A percentile compares a stretch with the other conserved stretches of the same genome.
Evolutionary conservation across 192 early-diverging fungal genomes (phyloP).

Genomic region (Coemansia sp.): DNA sequence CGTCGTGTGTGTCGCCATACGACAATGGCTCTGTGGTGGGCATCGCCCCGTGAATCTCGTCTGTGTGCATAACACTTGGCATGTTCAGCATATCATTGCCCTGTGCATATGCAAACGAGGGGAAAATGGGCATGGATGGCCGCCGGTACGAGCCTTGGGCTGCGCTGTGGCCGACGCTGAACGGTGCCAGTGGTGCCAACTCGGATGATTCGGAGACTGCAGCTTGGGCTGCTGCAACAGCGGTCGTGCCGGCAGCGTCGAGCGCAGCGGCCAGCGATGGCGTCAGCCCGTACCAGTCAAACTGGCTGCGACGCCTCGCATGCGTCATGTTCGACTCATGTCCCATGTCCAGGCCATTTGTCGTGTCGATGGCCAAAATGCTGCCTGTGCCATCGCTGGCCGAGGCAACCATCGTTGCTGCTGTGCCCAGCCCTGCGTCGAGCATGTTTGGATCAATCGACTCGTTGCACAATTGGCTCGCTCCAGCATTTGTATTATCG

Average conservation of each 20-base stretch:
- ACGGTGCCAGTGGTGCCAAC: conserved; percentile 27
- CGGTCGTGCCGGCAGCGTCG: conserved; percentile 29
- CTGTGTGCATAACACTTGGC: conserved; percentile 3
- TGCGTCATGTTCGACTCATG: conserved; percentile 25
- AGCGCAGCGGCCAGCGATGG: conserved; percentile 46
- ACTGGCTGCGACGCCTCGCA: conserved; percentile 48
- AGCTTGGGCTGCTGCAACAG: conserved; percentile 22
- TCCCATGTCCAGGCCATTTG: neutral
- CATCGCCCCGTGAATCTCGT: conserved; percentile 5
- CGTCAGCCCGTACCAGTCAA: conserved; percentile 54
- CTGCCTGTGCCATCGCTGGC: neutral
- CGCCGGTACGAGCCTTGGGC: conserved; percentile 30
- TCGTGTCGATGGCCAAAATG: neutral
- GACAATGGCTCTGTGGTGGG: conserved; percentile 10
- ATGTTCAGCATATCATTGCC: conserved; percentile 32
- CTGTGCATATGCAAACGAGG: conserved; percentile 26
- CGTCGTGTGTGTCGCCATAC: conserved; percentile 15
- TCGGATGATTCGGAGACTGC: conserved; percentile 10
- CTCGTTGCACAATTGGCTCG: conserved; percentile 24
- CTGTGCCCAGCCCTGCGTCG: conserved; percentile 25
- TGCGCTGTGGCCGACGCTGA: conserved; percentile 12
- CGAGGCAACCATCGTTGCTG: conserved; percentile 16
- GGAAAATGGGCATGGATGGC: conserved; percentile 53
- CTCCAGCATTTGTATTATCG: neutral
- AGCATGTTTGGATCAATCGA: conserved; percentile 56